Evolutionary conservation across 352 stramenopile genomes (phyloP), one percentile per base, ranked within the genome.

Genomic region (Ophiocytium majus): DNA sequence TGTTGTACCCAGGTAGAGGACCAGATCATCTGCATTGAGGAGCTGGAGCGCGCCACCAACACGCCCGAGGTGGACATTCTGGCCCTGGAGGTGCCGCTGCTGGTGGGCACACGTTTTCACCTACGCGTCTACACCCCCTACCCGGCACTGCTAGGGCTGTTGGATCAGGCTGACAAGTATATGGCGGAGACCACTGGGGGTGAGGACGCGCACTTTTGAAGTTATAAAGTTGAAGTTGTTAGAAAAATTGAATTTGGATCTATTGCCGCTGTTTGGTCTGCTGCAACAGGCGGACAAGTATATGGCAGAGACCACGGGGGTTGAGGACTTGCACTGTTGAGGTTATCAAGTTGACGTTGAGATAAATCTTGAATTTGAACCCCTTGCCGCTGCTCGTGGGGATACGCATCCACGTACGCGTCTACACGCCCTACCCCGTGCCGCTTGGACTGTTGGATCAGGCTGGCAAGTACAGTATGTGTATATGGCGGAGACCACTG

Each of bases 61-160:
- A 79, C 49, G 32, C 75, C 79, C 33, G 84, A 88, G 32, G 33
- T 85, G 17, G 78, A 85, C 35, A 88, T 86, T 28, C 76, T 88
- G 32, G 84, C 66, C 17, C 78, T 84, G 75, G 84, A 88, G 57
- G 32, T 88, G 1, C 76, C 50, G 32, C 81, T 88, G 32, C 79
- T 88, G 23, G 66, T 63, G 32, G 84, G 80, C 17, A 57, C 36
- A 49, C 80, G 74, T 35, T 88, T 85, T 63, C 76, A 88, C 31
- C 35, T 88, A 64, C 75, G 80, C 28, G 74, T 88, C 23, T 88
- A 82, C 75, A 83, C 84, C 34, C 84, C 84, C 34, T 88, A 88
- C 63, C 74, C 80, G 76, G 57, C 84, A 37, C 50, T 88, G 50
- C 81, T 83, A 50, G 84, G 80, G 35, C 75, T 88, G 14, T 28